Base-by-base conservation (phyloP, 2,329 filamentous ascomycete genomes). In the Diaporthe ampelina region DNA sequence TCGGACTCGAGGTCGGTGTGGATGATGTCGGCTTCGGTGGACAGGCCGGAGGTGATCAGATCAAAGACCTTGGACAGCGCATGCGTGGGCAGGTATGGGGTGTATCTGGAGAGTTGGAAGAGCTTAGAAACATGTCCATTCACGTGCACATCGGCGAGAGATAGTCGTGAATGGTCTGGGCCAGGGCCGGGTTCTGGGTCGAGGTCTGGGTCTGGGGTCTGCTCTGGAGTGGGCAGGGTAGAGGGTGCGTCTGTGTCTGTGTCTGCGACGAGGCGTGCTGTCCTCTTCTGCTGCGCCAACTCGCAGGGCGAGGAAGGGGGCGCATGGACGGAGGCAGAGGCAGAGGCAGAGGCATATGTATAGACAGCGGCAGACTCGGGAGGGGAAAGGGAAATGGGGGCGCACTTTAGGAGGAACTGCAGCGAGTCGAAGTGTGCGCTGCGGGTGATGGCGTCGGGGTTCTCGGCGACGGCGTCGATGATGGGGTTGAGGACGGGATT, bases 401-500 rank as follows among this genome's bases (percentile, higher is more conserved):
- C 95, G 88, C 91, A 98, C 96, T 99, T 99, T 86, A 99, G 89
- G 75, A 99, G 87, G 81, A 98, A 98, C 84, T 98, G 96, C 79
- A 99, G 84, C 76, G 95, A 98, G 86, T 99, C 96, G 86, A 98
- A 95, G 77, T 93, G 90, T 69, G 91, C 90, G 80, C 92, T 90
- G 84, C 92, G 93, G 76, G 91, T 92, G 78, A 99, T 93, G 75
- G 94, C 94, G 84, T 98, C 96, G 68, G 97, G 95, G 81, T 93
- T 97, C 81, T 97, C 95, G 72, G 95, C 95, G 37, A 99, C 91
- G 40, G 94, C 93, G 83, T 98, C 97, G 76, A 98, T 92, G 76
- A 99, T 97, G 32, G 94, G 93, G 81, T 99, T 97, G 76, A 99
- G 87, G 26, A 97, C 92, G 77, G 91, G 91, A 83, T 97, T 97